Evolutionary conservation across 306 rosid species (phyloP), one percentile per base, ranked within the genome.

Genomic region (Cucumis cinereus): DNA sequence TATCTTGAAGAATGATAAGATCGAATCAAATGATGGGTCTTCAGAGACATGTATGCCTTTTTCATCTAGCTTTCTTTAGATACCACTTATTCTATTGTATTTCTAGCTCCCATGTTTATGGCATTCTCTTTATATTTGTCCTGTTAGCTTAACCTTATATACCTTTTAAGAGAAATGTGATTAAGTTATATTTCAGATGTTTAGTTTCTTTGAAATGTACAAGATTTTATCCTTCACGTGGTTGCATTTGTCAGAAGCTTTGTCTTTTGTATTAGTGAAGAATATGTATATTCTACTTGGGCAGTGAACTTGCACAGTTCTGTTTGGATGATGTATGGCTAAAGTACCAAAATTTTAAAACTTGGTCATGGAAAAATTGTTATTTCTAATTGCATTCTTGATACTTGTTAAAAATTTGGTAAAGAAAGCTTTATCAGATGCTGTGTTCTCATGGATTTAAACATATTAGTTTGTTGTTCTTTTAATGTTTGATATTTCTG

Each of bases 1-100:
- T 82, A 85, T 81, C 82, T 80, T 76, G 83, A 89, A 89, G 89
- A 89, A 87, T 22, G 84, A 88, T 77, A 87, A 86, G 82, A 82
- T 59, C 78, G 91, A 89, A 77, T 80, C 96, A 77, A 85, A 79
- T 77, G 92, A 89, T 79, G 86, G 83, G 85, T 81, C 96, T 82
- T 49, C 71, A 73, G 92, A 88, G 79, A 89, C 88, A 81, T 79
- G 93, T 89, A 89, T 88, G 89, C 85, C 83, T 84, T 81, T 35
- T 67, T 85, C 60, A 63, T 73, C 81, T 70, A 35, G 70, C 82
- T 82, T 76, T 82, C 81, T 86, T 82, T 82, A 23, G 52, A 55
- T 56, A 23, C 53, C 49, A 57, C 35, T 45, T 55, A 57, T 22
- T 53, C 50, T 5, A 15, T 52, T 50, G 47, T 72, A 28, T 52